Conservation (phyloP, 306 rosid species). For the Fragaria ananassa region DNA sequence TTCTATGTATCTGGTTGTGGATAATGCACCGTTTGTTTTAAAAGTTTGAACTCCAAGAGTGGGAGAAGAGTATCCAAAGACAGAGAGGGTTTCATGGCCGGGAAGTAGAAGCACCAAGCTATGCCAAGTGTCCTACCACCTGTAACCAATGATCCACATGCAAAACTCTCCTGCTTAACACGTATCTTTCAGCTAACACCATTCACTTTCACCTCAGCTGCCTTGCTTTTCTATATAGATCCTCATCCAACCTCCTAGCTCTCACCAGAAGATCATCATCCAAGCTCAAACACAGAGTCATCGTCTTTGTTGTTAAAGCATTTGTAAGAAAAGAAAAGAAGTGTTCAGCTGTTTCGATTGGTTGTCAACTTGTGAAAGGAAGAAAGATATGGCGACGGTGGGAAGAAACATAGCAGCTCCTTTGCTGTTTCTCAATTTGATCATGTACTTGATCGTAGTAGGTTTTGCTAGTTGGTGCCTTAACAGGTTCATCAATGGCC, state of each 20-base stretch:
- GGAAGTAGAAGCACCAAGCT: neutral
- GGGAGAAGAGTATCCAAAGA: constrained; percentile 8
- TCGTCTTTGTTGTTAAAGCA: neutral
- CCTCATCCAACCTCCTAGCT: neutral
- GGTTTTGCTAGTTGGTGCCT: constrained; percentile 91
- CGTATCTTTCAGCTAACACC: constrained; percentile 34
- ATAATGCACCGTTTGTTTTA: constrained; percentile 38
- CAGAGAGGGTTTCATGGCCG: neutral
- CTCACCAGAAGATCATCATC: neutral
- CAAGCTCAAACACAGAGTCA: neutral
- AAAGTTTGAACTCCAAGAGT: neutral
- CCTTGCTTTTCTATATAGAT: constrained; percentile 26
- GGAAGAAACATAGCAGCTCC: constrained; percentile 83
- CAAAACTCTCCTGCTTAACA: constrained; percentile 35
- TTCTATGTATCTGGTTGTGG: neutral
- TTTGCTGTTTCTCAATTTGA: constrained; percentile 75
- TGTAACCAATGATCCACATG: constrained; percentile 51
- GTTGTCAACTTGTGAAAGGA: neutral
- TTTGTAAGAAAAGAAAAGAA: neutral
- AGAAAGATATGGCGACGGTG: constrained; percentile 57
- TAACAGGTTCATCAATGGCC: constrained; percentile 79
- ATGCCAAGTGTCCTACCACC: constrained; percentile 76
- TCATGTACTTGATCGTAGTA: constrained; percentile 70
- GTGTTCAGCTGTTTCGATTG: neutral
- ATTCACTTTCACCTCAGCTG: neutral